A percentile compares a stretch with the other conserved stretches of the same genome.
Conservation (phyloP, 768 basidiomycete species). For the Phylloporus arenicola region DNA sequence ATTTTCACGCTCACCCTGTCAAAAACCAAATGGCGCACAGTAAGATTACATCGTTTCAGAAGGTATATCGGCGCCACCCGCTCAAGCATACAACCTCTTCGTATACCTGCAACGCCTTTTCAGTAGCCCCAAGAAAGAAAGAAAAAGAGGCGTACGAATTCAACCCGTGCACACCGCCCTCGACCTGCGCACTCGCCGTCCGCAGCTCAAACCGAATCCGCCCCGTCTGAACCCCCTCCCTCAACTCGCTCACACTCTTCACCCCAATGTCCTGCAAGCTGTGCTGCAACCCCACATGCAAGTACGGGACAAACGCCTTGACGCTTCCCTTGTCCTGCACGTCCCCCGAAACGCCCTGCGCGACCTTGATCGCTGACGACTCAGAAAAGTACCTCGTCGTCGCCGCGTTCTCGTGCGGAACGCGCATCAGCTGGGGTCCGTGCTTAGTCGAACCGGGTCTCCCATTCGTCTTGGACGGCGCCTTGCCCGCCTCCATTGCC, state of each 20-base stretch:
- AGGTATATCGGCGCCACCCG: neutral
- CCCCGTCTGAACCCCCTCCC: constrained; percentile 59
- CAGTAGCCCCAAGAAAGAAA: constrained; percentile 2
- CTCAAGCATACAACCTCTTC: constrained; percentile 48
- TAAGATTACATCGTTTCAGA: too few relatives aligned
- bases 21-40: too few relatives aligned
- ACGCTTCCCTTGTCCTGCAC: constrained; percentile 97
- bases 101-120: constrained; percentile 40
- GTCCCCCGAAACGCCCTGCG: constrained; percentile 93
- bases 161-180: constrained; percentile 92
- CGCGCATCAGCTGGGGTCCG: constrained; percentile 42
- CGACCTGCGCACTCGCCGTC: constrained; percentile 91
- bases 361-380: constrained; percentile 86
- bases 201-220: constrained; percentile 84
- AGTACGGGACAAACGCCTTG: constrained; percentile 85
- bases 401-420: constrained; percentile 81
- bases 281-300: constrained; percentile 81
- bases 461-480: constrained; percentile 17
- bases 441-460: constrained; percentile 39
- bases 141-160: constrained; percentile 66
- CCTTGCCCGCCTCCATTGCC: constrained; percentile 80
- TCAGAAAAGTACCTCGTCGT: constrained; percentile 66
- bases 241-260: constrained; percentile 58
- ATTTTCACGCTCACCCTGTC: too few relatives aligned
- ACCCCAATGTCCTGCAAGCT: constrained; percentile 93